Evolutionary conservation across 768 basidiomycete genomes (phyloP).

Genomic region (Mycena vitilis): DNA sequence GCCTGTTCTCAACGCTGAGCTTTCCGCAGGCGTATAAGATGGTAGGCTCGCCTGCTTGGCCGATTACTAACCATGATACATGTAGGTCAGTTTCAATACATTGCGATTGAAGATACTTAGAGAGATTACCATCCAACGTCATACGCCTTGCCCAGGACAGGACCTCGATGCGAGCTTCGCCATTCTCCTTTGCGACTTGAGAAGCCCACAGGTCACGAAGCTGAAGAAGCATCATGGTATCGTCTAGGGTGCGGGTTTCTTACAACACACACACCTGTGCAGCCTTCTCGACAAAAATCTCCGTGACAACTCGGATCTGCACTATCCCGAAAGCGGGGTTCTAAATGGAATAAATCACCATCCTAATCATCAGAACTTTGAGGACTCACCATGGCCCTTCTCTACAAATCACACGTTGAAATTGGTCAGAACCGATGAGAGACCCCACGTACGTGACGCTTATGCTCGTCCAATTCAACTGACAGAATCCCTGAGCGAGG

Average conservation of each 20-base stretch:
- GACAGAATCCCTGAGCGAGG: constrained; percentile 2
- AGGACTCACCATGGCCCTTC: constrained; percentile 5
- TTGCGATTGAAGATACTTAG: no score
- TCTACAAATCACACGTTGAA: neutral
- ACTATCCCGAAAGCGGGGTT: constrained; percentile 59
- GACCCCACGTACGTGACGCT: constrained; percentile 7
- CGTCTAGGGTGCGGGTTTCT: neutral
- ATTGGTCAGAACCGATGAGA: no score
- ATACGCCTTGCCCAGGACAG: constrained; percentile 47
- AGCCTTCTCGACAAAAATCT: constrained; percentile 51
- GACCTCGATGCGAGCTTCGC: constrained; percentile 44
- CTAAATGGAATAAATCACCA: constrained; percentile 35
- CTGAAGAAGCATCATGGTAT: constrained; percentile 27
- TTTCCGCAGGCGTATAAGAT: no score
- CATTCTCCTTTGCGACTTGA: constrained; percentile 36
- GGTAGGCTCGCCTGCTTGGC: constrained; percentile 48
- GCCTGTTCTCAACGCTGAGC: neutral
- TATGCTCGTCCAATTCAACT: constrained; percentile 2
- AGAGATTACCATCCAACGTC: constrained; percentile 47
- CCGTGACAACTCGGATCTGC: constrained; percentile 54
- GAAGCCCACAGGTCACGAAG: constrained; percentile 49
- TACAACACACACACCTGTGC: constrained; percentile 39
- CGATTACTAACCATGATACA: constrained; percentile 43
- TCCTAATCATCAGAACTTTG: neutral
- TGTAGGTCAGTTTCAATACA: no score